Evolutionary conservation across 768 basidiomycete species (phyloP).

Genomic region (Kwoniella shandongensis): DNA sequence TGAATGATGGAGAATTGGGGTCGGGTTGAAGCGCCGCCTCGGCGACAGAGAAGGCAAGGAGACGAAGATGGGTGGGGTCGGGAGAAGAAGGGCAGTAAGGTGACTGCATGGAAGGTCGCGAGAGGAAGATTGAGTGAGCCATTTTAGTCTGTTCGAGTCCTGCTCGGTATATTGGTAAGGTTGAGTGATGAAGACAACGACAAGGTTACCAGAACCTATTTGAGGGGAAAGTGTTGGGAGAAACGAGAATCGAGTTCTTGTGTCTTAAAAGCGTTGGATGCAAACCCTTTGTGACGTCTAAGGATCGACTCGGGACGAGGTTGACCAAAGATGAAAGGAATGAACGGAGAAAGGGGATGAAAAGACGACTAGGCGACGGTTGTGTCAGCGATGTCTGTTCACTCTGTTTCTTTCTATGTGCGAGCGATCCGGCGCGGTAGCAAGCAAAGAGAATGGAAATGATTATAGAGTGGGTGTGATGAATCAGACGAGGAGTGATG

Average conservation of each 20-base stretch:
- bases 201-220: slow-evolving; percentile 18
- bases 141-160: slow-evolving; percentile 19
- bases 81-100: slow-evolving; percentile 36
- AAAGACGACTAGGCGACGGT: neutral
- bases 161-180: slow-evolving; percentile 6
- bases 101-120: slow-evolving; percentile 14
- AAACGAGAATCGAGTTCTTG: too few relatives aligned
- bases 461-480: too few relatives aligned
- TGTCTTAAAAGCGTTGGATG: too few relatives aligned
- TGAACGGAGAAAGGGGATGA: slow-evolving; percentile 7
- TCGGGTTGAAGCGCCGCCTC: slow-evolving; percentile 46
- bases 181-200: neutral
- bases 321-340: slow-evolving; percentile 1
- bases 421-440: too few relatives aligned
- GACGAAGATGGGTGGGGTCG: slow-evolving; percentile 42
- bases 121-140: slow-evolving; percentile 28
- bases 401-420: too few relatives aligned
- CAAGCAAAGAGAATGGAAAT: too few relatives aligned
- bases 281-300: too few relatives aligned
- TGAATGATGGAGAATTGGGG: slow-evolving; percentile 43
- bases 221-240: too few relatives aligned
- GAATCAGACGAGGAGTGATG: too few relatives aligned
- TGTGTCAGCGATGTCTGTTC: neutral
- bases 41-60: slow-evolving; percentile 44
- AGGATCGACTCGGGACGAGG: too few relatives aligned